Evolutionary conservation across 2,329 filamentous ascomycete genomes (phyloP), one percentile per base, ranked within the genome.

Genomic region (Westerdykella ornata): DNA sequence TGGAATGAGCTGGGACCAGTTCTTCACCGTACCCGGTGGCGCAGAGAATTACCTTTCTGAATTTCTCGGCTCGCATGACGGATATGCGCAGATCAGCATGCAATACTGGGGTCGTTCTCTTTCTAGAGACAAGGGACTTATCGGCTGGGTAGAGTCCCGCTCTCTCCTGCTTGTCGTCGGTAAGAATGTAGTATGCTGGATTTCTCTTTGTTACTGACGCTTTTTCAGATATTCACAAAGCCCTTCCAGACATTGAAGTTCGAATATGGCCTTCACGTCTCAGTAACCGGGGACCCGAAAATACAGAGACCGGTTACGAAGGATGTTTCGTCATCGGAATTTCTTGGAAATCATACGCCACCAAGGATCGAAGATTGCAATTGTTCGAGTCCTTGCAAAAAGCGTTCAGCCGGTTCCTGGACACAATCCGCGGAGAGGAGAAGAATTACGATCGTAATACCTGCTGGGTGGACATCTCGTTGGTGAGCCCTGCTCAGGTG

Each of bases 251-350:
- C 2, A 52, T 82, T 3, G 63, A 73, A 35, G 71, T 75, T 1
- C 72, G 78, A 15, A 77, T 84, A 16, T 84, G 80, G 80, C 80
- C 81, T 1, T 73, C 71, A 5, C 70, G 77, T 8, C 84, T 83
- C 45, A 68, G 57, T 2, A 18, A 66, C 0, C 57, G 51, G 5
- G 37, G 46, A 5, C 42, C 54, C 17, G 20, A 35, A 1, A 45
- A 35, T 12, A 47, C 57, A 1, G 56, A 53, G 11, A 53, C 56
- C 1, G 77, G 82, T 44, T 80, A 78, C 47, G 71, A 78, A 29
- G 77, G 77, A 3, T 78, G 70, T 46, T 84, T 83, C 54, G 69
- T 84, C 2, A 69, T 84, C 15, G 81, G 81, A 0, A 65, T 84
- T 11, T 56, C 61, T 3, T 59, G 52, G 34, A 40, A 35, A 7